phyloP scores from a whole-genome alignment of 495 filamentous ascomycete species.

The Zalerion maritima region DNA sequence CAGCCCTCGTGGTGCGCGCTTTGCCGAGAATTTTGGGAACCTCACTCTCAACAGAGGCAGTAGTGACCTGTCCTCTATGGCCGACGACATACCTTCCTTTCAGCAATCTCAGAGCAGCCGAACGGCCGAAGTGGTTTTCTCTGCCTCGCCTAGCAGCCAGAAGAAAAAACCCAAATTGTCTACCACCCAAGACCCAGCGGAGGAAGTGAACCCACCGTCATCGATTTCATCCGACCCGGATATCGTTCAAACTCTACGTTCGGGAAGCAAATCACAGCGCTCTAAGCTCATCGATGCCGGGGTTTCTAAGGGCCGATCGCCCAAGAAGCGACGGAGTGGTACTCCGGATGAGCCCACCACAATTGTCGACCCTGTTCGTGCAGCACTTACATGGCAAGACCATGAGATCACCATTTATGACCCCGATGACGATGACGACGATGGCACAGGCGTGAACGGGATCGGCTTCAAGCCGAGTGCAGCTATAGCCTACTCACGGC shows the following conservation, averaged over 20 bases:
- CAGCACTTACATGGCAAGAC: slow-evolving; percentile 65
- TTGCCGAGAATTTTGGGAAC: no score
- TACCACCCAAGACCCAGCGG: not conserved
- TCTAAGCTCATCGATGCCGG: not conserved
- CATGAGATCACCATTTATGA: slow-evolving; percentile 74
- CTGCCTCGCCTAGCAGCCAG: no score
- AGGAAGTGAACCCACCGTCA: no score
- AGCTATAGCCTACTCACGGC: slow-evolving; percentile 61
- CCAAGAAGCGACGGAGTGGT: not conserved
- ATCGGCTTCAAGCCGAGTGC: slow-evolving; percentile 85
- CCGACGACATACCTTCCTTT: no score
- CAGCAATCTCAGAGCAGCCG: no score
- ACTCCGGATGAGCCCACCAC: slow-evolving; percentile 15
- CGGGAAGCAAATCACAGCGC: not conserved
- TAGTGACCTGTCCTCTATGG: no score
- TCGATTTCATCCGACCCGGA: no score
- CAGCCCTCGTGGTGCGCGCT: no score
- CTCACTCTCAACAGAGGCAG: no score
- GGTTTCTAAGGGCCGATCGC: not conserved
- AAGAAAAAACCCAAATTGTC: not conserved
- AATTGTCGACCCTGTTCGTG: slow-evolving; percentile 35
- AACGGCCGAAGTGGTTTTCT: no score
- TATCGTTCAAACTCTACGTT: no score
- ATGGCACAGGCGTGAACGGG: slow-evolving; percentile 73
- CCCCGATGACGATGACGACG: slow-evolving; percentile 56